A percentile compares a stretch with the other conserved stretches of the same genome.
Conservation (phyloP, 2,329 filamentous ascomycete genomes). For the Penicillium sp. region DNA sequence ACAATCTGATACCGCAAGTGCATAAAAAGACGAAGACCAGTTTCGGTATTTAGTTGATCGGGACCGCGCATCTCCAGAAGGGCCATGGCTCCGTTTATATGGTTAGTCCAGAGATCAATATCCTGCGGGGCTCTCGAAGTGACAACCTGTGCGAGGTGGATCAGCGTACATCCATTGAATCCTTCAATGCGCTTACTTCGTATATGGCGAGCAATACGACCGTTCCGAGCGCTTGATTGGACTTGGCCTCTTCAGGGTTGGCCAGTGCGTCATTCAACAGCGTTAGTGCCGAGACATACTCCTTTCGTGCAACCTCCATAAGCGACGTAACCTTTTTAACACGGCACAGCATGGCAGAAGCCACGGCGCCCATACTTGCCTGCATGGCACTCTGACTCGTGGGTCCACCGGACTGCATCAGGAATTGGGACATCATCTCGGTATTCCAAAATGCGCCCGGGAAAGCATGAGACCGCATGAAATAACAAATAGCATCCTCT, state of each 20-base stretch:
- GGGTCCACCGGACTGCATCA: slow-evolving; percentile 17
- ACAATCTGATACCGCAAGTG: slow-evolving; percentile 61
- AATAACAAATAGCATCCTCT: slow-evolving; percentile 39
- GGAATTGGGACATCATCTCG: slow-evolving; percentile 24
- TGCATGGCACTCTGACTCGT: slow-evolving; percentile 35
- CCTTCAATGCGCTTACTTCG: slow-evolving; percentile 49
- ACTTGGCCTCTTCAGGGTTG: slow-evolving; percentile 35
- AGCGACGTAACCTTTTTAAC: slow-evolving; percentile 51
- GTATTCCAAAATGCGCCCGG: slow-evolving; percentile 29
- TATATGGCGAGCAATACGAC: slow-evolving; percentile 63
- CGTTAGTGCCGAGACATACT: slow-evolving; percentile 57
- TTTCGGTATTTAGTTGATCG: slow-evolving; percentile 40
- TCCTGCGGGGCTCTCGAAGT: slow-evolving; percentile 47
- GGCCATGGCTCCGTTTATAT: slow-evolving; percentile 61
- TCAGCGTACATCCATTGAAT: neutral
- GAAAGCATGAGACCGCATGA: slow-evolving; percentile 36
- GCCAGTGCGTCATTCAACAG: slow-evolving; percentile 38
- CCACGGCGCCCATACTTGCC: slow-evolving; percentile 58
- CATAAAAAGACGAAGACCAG: slow-evolving; percentile 55
- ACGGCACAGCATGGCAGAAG: slow-evolving; percentile 60
- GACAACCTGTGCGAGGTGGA: slow-evolving; percentile 28
- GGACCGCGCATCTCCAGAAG: slow-evolving; percentile 51
- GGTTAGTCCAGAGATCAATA: slow-evolving; percentile 56
- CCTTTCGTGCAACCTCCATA: slow-evolving; percentile 50
- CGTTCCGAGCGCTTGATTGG: slow-evolving; percentile 51